Evolutionary conservation across 2,329 filamentous ascomycete species (phyloP).

Genomic region (Blastomyces percursus): DNA sequence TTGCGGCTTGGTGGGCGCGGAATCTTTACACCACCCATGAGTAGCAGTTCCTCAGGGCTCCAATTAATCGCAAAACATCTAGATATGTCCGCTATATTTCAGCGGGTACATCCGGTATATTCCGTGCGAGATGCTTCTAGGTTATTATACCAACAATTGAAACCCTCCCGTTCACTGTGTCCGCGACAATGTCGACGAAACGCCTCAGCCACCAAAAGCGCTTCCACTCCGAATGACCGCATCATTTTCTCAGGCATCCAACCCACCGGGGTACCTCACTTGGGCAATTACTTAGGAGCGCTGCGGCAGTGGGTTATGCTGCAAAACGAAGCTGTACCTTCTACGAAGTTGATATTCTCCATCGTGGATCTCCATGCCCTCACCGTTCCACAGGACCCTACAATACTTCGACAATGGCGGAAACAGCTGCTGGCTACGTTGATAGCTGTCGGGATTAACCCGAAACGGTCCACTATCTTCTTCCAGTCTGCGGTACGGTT

Average conservation of each 20-base stretch:
- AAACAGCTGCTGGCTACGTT: constrained; percentile 68
- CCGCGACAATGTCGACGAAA: constrained; percentile 9
- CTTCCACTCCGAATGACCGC: constrained; percentile 17
- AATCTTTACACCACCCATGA: not conserved
- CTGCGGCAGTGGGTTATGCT: constrained; percentile 74
- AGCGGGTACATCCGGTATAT: not conserved
- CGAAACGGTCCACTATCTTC: constrained; percentile 66
- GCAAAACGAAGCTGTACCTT: constrained; percentile 47
- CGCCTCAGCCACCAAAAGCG: not conserved
- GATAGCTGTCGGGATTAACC: constrained; percentile 73
- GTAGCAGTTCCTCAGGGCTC: not conserved
- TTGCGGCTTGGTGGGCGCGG: not conserved
- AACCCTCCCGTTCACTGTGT: not conserved
- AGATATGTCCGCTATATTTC: not conserved
- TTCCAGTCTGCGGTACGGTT: constrained; percentile 61
- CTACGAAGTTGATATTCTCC: constrained; percentile 59
- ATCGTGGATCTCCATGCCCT: constrained; percentile 92
- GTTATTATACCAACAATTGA: not conserved
- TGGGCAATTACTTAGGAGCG: constrained; percentile 92
- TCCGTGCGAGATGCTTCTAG: not conserved
- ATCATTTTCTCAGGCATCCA: constrained; percentile 94
- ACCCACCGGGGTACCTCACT: constrained; percentile 83
- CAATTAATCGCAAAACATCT: not conserved
- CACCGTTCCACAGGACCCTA: constrained; percentile 60
- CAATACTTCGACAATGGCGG: constrained; percentile 52